Evolutionary conservation across 2,329 filamentous ascomycete genomes (phyloP).

Genomic region (Colletotrichum sp.): DNA sequence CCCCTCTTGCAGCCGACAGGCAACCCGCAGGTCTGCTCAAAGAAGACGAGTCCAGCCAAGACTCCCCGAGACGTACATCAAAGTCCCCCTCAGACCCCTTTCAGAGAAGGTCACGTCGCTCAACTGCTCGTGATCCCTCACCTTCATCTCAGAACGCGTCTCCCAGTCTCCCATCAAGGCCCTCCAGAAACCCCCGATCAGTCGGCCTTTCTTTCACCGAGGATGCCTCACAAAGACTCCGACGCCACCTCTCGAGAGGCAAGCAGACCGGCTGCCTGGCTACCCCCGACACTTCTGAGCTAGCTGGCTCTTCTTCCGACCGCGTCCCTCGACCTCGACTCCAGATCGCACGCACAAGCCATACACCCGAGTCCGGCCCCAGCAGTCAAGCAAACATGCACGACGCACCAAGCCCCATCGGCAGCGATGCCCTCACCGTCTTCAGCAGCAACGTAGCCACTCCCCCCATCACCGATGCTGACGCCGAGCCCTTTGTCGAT

Average conservation of each 20-base stretch:
- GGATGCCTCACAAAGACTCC: slow-evolving; percentile 42
- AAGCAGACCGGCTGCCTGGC: slow-evolving; percentile 45
- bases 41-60: slow-evolving; percentile 33
- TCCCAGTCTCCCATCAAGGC: slow-evolving; percentile 28
- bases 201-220: slow-evolving; percentile 25
- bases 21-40: slow-evolving; percentile 14
- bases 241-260: slow-evolving; percentile 38
- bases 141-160: slow-evolving; percentile 35
- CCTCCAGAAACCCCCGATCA: slow-evolving; percentile 1
- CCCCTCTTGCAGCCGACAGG: slow-evolving; percentile 3
- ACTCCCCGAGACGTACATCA: slow-evolving; percentile 27
- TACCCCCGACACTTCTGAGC: slow-evolving; percentile 64
- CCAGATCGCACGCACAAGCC: slow-evolving; percentile 45
- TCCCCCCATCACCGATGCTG: slow-evolving; percentile 76
- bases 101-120: slow-evolving; percentile 36
- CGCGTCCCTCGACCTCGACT: slow-evolving; percentile 45
- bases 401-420: slow-evolving; percentile 50
- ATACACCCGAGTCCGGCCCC: slow-evolving; percentile 50
- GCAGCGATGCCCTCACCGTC: slow-evolving; percentile 62
- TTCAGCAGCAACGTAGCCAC: slow-evolving; percentile 73
- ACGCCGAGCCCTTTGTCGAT: slow-evolving; percentile 65
- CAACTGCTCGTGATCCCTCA: slow-evolving; percentile 36
- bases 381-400: slow-evolving; percentile 33
- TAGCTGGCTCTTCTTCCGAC: slow-evolving; percentile 31
- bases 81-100: slow-evolving; percentile 29